A percentile compares a stretch with the other conserved stretches of the same genome.
These are phyloP conservation scores for Eucommia ulmoides DNA, from an alignment of 257 asterid genomes.

Conservation along the genomic window DNA sequence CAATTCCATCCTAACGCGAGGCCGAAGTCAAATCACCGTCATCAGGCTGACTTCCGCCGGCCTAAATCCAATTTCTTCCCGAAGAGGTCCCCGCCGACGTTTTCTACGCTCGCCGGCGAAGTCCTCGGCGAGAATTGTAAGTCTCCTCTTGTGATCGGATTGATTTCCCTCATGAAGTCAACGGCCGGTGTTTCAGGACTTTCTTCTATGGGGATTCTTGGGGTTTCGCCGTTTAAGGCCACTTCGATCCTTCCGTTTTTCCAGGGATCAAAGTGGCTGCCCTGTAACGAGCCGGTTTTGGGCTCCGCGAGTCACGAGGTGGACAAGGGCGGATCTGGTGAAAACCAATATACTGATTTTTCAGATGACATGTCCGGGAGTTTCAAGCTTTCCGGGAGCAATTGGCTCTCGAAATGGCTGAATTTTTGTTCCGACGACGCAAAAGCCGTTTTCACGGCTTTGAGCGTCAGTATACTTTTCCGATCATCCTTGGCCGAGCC, in stretches of 20 bases:
- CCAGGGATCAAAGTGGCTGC: conserved; percentile 64
- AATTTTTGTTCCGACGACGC: conserved; percentile 68
- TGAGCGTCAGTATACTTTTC: conserved; percentile 64
- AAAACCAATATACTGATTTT: no score
- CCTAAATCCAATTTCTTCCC: conserved; percentile 11
- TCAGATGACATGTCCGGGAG: background rate
- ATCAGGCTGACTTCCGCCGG: conserved; percentile 20
- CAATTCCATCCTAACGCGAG: conserved; percentile 20
- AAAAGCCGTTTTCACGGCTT: conserved; percentile 81
- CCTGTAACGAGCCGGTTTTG: conserved; percentile 39
- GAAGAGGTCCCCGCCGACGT: conserved; percentile 20
- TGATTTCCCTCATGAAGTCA: conserved; percentile 44
- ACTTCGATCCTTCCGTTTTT: conserved; percentile 42
- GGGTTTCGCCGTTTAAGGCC: conserved; percentile 61
- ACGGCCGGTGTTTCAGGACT: conserved; percentile 23
- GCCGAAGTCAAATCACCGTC: conserved; percentile 27
- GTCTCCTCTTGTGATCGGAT: conserved; percentile 41
- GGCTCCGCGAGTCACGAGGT: conserved; percentile 22
- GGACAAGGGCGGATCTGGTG: conserved; percentile 47
- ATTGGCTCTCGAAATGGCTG: conserved; percentile 55
- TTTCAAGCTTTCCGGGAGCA: background rate
- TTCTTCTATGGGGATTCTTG: conserved; percentile 21
- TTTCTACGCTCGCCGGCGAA: conserved; percentile 35
- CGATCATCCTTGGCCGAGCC: conserved; percentile 90
- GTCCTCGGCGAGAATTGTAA: conserved; percentile 26